phyloP scores from a whole-genome alignment of 768 basidiomycete genomes.

The Gymnopilus dilepis region DNA sequence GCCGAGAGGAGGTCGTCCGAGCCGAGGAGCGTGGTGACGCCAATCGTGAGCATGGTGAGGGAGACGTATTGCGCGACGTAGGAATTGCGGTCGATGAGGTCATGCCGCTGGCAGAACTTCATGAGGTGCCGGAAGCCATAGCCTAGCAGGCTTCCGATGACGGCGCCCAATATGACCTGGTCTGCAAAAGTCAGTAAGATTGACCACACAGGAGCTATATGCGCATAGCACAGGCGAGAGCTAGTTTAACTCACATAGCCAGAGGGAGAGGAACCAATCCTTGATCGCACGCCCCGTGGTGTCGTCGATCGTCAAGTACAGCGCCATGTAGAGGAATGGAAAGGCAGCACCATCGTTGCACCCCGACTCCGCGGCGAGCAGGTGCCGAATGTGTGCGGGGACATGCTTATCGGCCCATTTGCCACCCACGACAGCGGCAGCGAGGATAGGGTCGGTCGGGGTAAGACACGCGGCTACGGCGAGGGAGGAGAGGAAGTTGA shows the following conservation, averaged over 20 bases:
- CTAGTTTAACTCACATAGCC: slow-evolving; percentile 86
- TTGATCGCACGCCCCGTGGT: slow-evolving; percentile 67
- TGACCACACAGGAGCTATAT: too few species aligned
- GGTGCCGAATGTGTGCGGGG: slow-evolving; percentile 75
- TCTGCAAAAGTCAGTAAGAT: slow-evolving; percentile 49
- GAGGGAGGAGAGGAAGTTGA: slow-evolving; percentile 88
- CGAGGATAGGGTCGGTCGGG: slow-evolving; percentile 93
- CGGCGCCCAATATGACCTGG: slow-evolving; percentile 75
- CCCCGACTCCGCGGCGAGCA: slow-evolving; percentile 79
- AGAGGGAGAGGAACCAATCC: slow-evolving; percentile 88
- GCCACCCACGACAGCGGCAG: slow-evolving; percentile 91
- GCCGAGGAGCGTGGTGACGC: slow-evolving; percentile 83
- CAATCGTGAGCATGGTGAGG: slow-evolving; percentile 83
- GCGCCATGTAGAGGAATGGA: slow-evolving; percentile 88
- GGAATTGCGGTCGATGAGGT: slow-evolving; percentile 92
- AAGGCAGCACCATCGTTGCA: slow-evolving; percentile 98
- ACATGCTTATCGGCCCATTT: slow-evolving; percentile 99
- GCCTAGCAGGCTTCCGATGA: slow-evolving; percentile 79
- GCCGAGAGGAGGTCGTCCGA: slow-evolving; percentile 95
- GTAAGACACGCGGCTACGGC: slow-evolving; percentile 93
- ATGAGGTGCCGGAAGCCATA: slow-evolving; percentile 85
- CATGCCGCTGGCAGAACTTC: slow-evolving; percentile 87
- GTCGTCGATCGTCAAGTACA: slow-evolving; percentile 83
- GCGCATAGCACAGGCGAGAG: slow-evolving; percentile 25
- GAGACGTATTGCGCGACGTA: slow-evolving; percentile 93